phyloP scores from a whole-genome alignment of 2,329 filamentous ascomycete genomes.

The Lachnellula cervina region DNA sequence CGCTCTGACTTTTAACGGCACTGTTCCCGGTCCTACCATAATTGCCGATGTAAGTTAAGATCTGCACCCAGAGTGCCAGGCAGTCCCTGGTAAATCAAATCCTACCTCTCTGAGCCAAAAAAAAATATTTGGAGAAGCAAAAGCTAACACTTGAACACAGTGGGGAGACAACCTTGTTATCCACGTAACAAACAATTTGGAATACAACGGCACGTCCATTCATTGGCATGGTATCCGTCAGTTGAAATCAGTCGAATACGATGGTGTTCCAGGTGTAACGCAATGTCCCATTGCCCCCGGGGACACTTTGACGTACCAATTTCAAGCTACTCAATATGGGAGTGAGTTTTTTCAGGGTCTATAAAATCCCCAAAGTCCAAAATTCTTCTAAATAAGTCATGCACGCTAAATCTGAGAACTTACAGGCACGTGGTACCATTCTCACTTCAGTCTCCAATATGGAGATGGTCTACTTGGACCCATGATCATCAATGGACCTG shows the following conservation, averaged over 20 bases:
- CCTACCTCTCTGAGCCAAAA: too few relatives aligned
- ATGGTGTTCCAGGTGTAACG: conserved; percentile 40
- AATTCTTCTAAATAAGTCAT: too few relatives aligned
- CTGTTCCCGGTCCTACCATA: conserved; percentile 35
- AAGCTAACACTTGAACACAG: too few relatives aligned
- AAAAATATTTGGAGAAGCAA: too few relatives aligned
- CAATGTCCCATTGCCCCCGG: conserved; percentile 66
- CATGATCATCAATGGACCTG: conserved; percentile 57
- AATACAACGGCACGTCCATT: conserved; percentile 43
- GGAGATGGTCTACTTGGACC: conserved; percentile 45
- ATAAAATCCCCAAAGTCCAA: too few relatives aligned
- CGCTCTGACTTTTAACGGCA: conserved; percentile 44
- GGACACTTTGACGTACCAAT: conserved; percentile 37
- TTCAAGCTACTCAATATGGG: conserved; percentile 27
- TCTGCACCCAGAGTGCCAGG: too few relatives aligned
- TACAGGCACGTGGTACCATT: conserved; percentile 28
- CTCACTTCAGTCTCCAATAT: conserved; percentile 25
- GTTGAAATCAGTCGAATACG: conserved; percentile 34
- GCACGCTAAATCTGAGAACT: too few relatives aligned
- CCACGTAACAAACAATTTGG: conserved; percentile 33
- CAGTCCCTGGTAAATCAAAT: too few relatives aligned
- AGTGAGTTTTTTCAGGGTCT: too few relatives aligned
- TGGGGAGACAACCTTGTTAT: conserved; percentile 33
- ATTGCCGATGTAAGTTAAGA: conserved; percentile 29
- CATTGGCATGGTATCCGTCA: conserved; percentile 49